Evolutionary conservation across 2,329 filamentous ascomycete genomes (phyloP), one percentile per base, ranked within the genome.

Genomic region (Aureobasidium melanogenum): DNA sequence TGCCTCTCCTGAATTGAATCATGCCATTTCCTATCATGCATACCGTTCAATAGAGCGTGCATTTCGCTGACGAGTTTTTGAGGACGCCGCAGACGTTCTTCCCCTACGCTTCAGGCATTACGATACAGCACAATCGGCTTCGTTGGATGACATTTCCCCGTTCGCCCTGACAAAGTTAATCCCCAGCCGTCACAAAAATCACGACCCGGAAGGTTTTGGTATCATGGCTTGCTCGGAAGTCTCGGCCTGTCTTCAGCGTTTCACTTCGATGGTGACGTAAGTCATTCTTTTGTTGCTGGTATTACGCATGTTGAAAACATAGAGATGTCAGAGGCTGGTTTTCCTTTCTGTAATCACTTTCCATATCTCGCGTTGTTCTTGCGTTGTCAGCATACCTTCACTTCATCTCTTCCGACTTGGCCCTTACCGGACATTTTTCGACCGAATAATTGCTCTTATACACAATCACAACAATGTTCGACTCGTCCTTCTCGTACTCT

Each of bases 401-500:
- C 17, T 30, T 30, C 9, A 8, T 41, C 26, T 54, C 34, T 24
- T 36, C 6, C 51, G 15, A 54, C 17, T 30, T 24, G 15, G 2
- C 26, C 6, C 17, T 28, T 30, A 2, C 6, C 22, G 9, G 22
- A 26, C 24, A 47, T 15, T 39, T 10, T 5, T 7, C 48, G 3
- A 22, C 14, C n/a, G 17, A 24, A 17, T 9, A 38, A 54, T 8
- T 15, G 24, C 14, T 15, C 8, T 3, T 5, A 41, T 36, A 41
- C 24, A 32, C 26, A 5, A 26, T n/a, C 7, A 30, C 36, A 54
- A 28, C 19, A 12, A 72, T 73, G 68, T 73, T 71, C 63, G 69
- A 72, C 36, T 67, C 68, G 8, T 64, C 62, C 41, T 73, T 72
- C 62, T 65, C 68, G 38, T 66, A 72, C 63, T 61, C 67, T 30